Percentiles rank a stretch among this genome's conserved stretches.
These are phyloP conservation scores for Lasiosphaeriaceae sp. DNA, from an alignment of 495 filamentous ascomycete species.

Conservation along the genomic window DNA sequence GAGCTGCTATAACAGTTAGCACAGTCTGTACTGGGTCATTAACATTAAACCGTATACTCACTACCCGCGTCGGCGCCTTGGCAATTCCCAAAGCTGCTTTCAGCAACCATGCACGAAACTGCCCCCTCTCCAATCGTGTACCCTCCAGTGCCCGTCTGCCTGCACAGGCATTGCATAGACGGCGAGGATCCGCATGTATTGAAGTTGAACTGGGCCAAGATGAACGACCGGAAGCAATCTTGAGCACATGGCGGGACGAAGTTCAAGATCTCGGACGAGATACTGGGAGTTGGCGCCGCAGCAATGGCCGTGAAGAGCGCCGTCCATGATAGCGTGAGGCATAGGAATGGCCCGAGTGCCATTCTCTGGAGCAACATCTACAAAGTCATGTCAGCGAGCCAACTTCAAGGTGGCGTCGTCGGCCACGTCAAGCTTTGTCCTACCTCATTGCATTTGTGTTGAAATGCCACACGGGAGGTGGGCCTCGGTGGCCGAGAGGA, in stretches of 20 bases:
- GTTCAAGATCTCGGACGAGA: slow-evolving; percentile 40
- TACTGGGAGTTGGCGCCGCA: slow-evolving; percentile 23
- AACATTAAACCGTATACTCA: slow-evolving; percentile 19
- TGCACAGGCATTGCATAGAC: slow-evolving; percentile 61
- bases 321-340: slow-evolving; percentile 35
- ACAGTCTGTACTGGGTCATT: slow-evolving; percentile 15
- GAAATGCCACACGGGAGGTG: not conserved
- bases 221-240: slow-evolving; percentile 58
- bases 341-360: slow-evolving; percentile 35
- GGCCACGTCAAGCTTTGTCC: not conserved
- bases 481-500: slow-evolving; percentile 14
- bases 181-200: slow-evolving; percentile 45
- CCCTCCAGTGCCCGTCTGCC: slow-evolving; percentile 52
- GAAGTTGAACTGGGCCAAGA: slow-evolving; percentile 53
- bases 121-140: slow-evolving; percentile 69
- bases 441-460: not conserved
- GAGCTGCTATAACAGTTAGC: not conserved
- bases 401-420: not conserved
- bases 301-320: slow-evolving; percentile 21
- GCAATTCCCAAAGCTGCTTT: slow-evolving; percentile 39
- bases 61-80: slow-evolving; percentile 28
- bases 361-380: slow-evolving; percentile 44
- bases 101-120: slow-evolving; percentile 57
- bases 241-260: slow-evolving; percentile 63
- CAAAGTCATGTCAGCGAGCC: not conserved